Evolutionary conservation across 345 rosid species (phyloP).

Genomic region (Rhodamnia argentea): DNA sequence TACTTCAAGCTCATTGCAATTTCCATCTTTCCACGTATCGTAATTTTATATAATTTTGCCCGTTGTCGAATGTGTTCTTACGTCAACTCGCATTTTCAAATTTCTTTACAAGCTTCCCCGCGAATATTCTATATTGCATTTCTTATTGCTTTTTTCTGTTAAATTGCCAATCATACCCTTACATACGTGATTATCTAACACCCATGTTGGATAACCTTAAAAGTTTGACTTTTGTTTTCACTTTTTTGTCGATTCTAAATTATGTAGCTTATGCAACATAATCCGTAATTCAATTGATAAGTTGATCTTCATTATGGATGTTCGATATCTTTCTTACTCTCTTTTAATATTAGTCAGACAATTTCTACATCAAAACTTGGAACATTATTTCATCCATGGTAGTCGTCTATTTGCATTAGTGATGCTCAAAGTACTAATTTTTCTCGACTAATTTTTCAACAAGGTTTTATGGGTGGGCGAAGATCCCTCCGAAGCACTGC

Average conservation of each 20-base stretch:
- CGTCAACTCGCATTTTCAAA: no score
- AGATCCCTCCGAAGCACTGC: background rate
- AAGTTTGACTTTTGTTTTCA: background rate
- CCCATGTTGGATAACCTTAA: background rate
- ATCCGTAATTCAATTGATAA: background rate
- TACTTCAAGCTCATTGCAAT: background rate
- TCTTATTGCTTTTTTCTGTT: no score
- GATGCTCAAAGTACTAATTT: background rate
- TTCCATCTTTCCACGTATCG: background rate
- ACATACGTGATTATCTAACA: no score
- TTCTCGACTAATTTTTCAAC: background rate
- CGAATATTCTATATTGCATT: no score
- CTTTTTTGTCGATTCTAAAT: background rate
- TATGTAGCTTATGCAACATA: background rate
- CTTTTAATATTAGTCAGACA: background rate
- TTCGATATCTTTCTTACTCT: background rate
- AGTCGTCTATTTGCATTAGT: background rate
- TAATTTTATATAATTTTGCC: background rate
- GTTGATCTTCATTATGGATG: background rate
- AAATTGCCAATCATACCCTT: no score
- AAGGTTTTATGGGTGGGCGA: background rate
- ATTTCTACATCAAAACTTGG: background rate
- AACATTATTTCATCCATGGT: background rate
- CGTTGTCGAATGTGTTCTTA: background rate
- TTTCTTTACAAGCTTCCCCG: background rate